A percentile compares a stretch with the other conserved stretches of the same genome.
These are phyloP conservation scores for Scedosporium boydii DNA, from an alignment of 2,329 filamentous ascomycete species.

Conservation along the genomic window DNA sequence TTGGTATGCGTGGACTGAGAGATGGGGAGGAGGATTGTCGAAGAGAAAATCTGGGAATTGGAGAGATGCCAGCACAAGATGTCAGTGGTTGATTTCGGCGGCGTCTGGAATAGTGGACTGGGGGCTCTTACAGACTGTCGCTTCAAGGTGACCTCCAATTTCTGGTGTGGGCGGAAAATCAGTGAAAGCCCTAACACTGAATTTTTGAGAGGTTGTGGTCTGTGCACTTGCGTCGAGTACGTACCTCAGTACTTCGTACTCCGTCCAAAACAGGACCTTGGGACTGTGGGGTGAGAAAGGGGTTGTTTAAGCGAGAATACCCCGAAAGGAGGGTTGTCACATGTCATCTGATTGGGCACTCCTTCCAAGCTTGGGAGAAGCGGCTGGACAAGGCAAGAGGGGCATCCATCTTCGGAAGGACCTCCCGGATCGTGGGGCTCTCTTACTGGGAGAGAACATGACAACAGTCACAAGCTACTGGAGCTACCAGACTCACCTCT, in stretches of 20 bases:
- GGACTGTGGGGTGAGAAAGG: not conserved
- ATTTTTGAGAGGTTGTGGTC: not conserved
- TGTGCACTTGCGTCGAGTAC: not conserved
- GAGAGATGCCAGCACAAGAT: slow-evolving; percentile 7
- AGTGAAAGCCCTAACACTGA: slow-evolving; percentile 6
- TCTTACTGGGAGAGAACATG: not conserved
- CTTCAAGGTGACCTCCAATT: not conserved
- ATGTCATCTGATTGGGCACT: not conserved
- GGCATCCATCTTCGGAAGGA: not conserved
- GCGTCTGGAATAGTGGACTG: not conserved
- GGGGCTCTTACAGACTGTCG: not conserved
- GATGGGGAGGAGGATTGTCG: slow-evolving; percentile 1
- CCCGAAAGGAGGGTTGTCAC: not conserved
- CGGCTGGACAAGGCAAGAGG: not conserved
- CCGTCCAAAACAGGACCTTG: not conserved
- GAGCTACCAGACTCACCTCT: not conserved
- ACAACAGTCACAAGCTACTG: not conserved
- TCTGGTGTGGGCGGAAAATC: slow-evolving; percentile 7
- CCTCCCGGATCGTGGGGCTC: not conserved
- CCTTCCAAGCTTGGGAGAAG: not conserved
- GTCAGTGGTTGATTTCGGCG: slow-evolving; percentile 7
- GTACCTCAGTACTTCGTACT: too few relatives aligned
- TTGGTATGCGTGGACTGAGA: not conserved
- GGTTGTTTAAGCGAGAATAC: not conserved
- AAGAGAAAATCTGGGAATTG: not conserved